Conservation (phyloP, 2,329 filamentous ascomycete genomes). For the Hymenoscyphus infarciens region DNA sequence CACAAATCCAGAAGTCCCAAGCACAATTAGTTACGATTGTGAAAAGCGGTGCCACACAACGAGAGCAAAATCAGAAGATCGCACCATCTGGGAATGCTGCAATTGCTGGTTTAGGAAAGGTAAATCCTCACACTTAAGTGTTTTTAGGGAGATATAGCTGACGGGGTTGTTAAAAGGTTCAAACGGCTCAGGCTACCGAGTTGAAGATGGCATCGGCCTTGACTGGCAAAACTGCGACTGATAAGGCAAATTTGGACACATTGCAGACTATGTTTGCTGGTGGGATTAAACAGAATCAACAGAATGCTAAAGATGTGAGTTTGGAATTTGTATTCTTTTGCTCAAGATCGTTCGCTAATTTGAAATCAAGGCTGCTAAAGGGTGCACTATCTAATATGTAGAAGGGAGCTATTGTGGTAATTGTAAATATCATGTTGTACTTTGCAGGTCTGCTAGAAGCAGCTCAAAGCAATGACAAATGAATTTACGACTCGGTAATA, state of each 20-base stretch:
- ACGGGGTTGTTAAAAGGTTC: constrained; percentile 11
- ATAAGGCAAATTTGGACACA: constrained; percentile 13
- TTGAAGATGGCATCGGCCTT: constrained; percentile 17
- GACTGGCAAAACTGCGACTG: constrained; percentile 14
- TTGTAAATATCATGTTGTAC: not conserved
- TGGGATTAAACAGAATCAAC: constrained; percentile 21
- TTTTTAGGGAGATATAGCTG: not conserved
- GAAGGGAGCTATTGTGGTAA: not conserved
- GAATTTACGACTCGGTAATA: not conserved
- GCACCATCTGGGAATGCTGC: constrained; percentile 16
- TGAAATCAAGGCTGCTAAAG: not conserved
- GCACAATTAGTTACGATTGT: constrained; percentile 19
- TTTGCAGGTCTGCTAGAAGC: not conserved
- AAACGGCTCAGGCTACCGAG: constrained; percentile 16
- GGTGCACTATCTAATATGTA: not conserved
- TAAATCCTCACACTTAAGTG: not conserved
- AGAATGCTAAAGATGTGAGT: constrained; percentile 23
- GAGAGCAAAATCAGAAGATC: constrained; percentile 19
- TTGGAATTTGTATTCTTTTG: not conserved
- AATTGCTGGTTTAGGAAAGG: constrained; percentile 16
- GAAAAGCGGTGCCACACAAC: constrained; percentile 14
- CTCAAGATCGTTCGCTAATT: not conserved
- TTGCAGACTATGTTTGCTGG: constrained; percentile 17
- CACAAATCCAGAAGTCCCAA: constrained; percentile 14
- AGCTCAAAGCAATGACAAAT: not conserved